Evolutionary conservation across 345 rosid genomes (phyloP), one percentile per base, ranked within the genome.

Genomic region (Dipteronia dyeriana): DNA sequence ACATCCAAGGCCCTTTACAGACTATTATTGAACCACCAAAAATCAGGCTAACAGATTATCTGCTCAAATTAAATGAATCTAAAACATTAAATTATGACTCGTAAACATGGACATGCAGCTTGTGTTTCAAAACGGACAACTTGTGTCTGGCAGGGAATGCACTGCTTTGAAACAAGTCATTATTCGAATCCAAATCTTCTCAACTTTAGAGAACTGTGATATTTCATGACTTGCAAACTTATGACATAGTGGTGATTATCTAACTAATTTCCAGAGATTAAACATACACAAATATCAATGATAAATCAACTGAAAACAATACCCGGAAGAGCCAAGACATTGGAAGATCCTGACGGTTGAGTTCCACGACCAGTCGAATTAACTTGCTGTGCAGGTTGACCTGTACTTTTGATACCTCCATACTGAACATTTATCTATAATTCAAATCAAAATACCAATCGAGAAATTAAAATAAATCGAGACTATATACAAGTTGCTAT

Each of bases 241-340:
- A 20, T 57, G n/a, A n/a, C 26, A 59, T 9, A 59, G 26, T 59
- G 63, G 22, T 3, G 26, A 59, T 59, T n/a, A 22, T 59, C 26
- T n/a, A 59, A n/a, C 62, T 22, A 20, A 57, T 59, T 6, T 59
- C 26, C 22, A 8, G 8, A 19, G n/a, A 59, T 20, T 20, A 59
- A 20, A 59, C 2, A 59, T n/a, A 59, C 9, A 59, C 9, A 13
- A 22, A 49, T 69, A 17, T 47, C 22, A 22, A 11, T 16, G 23
- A 61, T 16, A 34, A 34, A 72, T 62, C 7, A 26, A 13, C 6
- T 9, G 69, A 66, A 68, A 56, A 68, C 3, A 20, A 49, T 79
- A 93, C 99, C 97, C 62, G 97, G 61, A 70, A 96, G 97, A 26
- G 97, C 87, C 75, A 96, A 97, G 70, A 78, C 86, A 77, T 75